Percentiles rank a stretch among this genome's conserved stretches.
phyloP scores from a whole-genome alignment of 1,139 yeast species.

The Pichia sp. region DNA sequence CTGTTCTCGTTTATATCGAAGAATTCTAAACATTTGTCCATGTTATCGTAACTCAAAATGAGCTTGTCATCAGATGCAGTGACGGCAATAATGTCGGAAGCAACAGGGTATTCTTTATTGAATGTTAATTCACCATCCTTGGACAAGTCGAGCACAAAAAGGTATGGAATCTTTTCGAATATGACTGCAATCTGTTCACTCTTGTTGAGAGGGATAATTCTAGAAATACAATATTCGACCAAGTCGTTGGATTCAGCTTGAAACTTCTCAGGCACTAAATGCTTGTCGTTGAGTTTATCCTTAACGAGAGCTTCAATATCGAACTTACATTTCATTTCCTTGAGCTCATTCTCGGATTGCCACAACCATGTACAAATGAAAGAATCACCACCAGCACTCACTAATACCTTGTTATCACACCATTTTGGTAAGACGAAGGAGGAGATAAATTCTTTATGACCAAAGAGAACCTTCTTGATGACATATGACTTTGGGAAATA shows the following conservation, averaged over 20 bases:
- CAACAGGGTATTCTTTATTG: slow-evolving; percentile 27
- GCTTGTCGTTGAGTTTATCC: slow-evolving; percentile 46
- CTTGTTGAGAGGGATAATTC: slow-evolving; percentile 32
- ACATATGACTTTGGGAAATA: slow-evolving; percentile 72
- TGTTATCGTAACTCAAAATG: slow-evolving; percentile 27
- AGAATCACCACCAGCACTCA: slow-evolving; percentile 91
- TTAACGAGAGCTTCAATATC: slow-evolving; percentile 40
- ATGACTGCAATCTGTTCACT: slow-evolving; percentile 23
- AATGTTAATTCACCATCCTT: slow-evolving; percentile 27
- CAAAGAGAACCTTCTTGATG: slow-evolving; percentile 78
- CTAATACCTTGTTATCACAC: slow-evolving; percentile 37
- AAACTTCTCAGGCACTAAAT: slow-evolving; percentile 62
- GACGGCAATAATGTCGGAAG: slow-evolving; percentile 19
- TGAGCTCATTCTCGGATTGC: slow-evolving; percentile 24
- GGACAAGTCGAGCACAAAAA: slow-evolving; percentile 20
- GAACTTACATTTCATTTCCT: slow-evolving; percentile 39
- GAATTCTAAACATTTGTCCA: slow-evolving; percentile 35
- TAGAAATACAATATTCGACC: slow-evolving; percentile 49
- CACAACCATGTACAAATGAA: slow-evolving; percentile 71
- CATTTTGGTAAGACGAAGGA: slow-evolving; percentile 47
- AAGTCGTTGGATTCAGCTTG: slow-evolving; percentile 43
- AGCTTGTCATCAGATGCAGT: slow-evolving; percentile 17
- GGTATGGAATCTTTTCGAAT: slow-evolving; percentile 21
- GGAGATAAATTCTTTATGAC: slow-evolving; percentile 79
- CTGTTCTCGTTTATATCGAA: slow-evolving; percentile 34